Conservation (phyloP, 202 grass and related monocot species). For the Bolboschoenoplectus hybrid region DNA sequence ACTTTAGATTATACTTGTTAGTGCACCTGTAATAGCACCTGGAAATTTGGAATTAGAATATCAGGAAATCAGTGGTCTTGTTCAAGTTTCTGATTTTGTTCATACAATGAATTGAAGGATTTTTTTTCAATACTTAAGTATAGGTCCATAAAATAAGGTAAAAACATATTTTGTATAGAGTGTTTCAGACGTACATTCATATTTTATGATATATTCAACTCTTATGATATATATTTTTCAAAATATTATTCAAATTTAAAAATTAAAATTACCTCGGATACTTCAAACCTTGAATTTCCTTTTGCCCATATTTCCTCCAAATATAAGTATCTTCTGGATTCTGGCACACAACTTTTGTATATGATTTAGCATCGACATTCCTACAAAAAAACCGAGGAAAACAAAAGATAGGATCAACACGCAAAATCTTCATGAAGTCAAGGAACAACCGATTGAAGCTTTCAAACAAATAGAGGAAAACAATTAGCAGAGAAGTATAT, state of each 20-base stretch:
- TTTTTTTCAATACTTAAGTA: neutral
- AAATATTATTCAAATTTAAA: neutral
- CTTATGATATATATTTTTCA: too few relatives aligned
- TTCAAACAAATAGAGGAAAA: neutral
- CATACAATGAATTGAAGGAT: neutral
- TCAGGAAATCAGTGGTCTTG: neutral
- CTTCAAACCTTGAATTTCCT: slow-evolving; percentile 56
- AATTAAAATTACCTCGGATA: slow-evolving; percentile 45
- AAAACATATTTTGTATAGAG: neutral
- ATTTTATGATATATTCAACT: too few relatives aligned
- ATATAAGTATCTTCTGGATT: slow-evolving; percentile 55
- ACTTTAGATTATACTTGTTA: slow-evolving; percentile 48
- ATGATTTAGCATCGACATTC: slow-evolving; percentile 39
- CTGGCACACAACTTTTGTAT: slow-evolving; percentile 11
- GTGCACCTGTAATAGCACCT: slow-evolving; percentile 80
- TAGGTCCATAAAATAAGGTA: neutral
- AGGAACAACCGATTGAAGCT: neutral
- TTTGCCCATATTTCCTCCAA: slow-evolving; percentile 89
- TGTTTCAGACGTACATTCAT: too few relatives aligned
- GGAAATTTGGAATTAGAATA: slow-evolving; percentile 9
- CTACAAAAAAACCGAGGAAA: slow-evolving; percentile 22
- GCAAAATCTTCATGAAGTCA: neutral
- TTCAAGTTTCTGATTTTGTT: slow-evolving; percentile 11
- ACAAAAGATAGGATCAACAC: neutral
- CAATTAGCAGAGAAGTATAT: neutral